These are phyloP conservation scores for Xylariales sp. DNA, from an alignment of 2,329 filamentous ascomycete species.

Conservation along the genomic window DNA sequence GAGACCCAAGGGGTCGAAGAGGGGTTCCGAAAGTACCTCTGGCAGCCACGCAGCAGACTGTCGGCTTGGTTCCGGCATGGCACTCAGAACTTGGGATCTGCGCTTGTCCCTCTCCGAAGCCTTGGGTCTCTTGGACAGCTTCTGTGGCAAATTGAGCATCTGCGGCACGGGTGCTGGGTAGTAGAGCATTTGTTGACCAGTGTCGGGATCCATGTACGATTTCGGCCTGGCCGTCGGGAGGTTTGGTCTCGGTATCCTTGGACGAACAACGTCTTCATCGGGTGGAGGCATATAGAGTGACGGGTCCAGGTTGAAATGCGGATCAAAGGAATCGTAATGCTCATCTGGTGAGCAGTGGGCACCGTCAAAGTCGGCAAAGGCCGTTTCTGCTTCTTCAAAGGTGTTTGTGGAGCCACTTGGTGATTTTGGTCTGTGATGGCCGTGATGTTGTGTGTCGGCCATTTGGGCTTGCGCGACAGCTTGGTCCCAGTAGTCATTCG, in stretches of 20 bases:
- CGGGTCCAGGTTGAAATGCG: conserved; percentile 15
- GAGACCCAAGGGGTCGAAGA: conserved; percentile 27
- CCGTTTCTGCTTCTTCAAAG: conserved; percentile 58
- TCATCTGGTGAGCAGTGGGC: conserved; percentile 61
- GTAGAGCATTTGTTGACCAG: conserved; percentile 80
- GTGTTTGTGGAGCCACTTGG: conserved; percentile 56
- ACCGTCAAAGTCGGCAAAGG: conserved; percentile 79
- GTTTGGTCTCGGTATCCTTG: conserved; percentile 29
- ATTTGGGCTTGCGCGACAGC: conserved; percentile 16
- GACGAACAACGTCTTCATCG: conserved; percentile 15
- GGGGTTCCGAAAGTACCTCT: conserved; percentile 21
- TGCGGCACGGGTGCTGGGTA: conserved; percentile 93
- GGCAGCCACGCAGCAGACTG: conserved; percentile 28
- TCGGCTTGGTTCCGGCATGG: conserved; percentile 45
- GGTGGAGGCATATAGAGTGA: conserved; percentile 13
- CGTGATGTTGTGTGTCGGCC: conserved; percentile 20
- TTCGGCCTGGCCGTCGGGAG: conserved; percentile 35
- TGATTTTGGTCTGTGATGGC: conserved; percentile 32
- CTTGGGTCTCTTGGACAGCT: conserved; percentile 71
- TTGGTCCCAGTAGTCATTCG: conserved; percentile 27
- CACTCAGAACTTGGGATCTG: conserved; percentile 67
- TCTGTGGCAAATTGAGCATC: conserved; percentile 87
- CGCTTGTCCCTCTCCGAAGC: conserved; percentile 61
- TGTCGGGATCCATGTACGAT: conserved; percentile 58
- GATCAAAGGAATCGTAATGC: conserved; percentile 16